These are phyloP conservation scores for Tricholoma saponaceum DNA, from an alignment of 768 basidiomycete species.

Conservation along the genomic window DNA sequence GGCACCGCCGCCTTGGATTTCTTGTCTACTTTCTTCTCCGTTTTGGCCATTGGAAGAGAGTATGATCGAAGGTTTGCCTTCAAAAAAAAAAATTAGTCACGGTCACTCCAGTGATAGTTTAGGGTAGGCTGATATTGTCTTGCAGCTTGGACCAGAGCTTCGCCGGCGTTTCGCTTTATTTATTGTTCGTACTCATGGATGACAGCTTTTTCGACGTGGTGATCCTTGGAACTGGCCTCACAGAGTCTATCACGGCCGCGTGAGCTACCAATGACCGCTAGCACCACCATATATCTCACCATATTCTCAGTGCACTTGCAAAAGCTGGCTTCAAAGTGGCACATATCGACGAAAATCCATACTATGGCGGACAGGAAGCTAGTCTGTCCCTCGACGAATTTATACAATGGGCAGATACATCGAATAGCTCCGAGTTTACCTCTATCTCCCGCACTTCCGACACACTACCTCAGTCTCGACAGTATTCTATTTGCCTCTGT, in stretches of 20 bases:
- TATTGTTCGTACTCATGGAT: constrained; percentile 21
- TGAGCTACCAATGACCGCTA: constrained; percentile 41
- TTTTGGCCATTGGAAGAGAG: constrained; percentile 38
- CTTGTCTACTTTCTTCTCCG: constrained; percentile 44
- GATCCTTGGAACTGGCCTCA: constrained; percentile 74
- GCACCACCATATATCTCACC: constrained; percentile 9
- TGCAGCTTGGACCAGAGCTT: no score
- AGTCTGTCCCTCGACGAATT: constrained; percentile 82
- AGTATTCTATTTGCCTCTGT: constrained; percentile 83
- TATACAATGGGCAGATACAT: constrained; percentile 55
- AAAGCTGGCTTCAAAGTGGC: constrained; percentile 86
- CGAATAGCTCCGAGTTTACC: constrained; percentile 29
- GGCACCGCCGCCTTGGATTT: constrained; percentile 27
- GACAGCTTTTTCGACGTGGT: constrained; percentile 59
- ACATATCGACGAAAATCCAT: constrained; percentile 79
- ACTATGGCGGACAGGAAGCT: constrained; percentile 85
- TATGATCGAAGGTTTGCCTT: constrained; percentile 14
- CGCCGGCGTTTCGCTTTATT: no score
- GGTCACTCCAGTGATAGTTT: constrained; percentile 17
- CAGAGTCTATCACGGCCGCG: constrained; percentile 87
- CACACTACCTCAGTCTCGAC: constrained; percentile 55
- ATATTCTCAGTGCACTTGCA: constrained; percentile 65
- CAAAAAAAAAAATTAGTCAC: constrained; percentile 23
- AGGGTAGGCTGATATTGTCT: constrained; percentile 27
- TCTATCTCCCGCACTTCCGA: constrained; percentile 39